Conservation (phyloP, 192 early-diverging fungal species). For the Obelidium mucronatum region DNA sequence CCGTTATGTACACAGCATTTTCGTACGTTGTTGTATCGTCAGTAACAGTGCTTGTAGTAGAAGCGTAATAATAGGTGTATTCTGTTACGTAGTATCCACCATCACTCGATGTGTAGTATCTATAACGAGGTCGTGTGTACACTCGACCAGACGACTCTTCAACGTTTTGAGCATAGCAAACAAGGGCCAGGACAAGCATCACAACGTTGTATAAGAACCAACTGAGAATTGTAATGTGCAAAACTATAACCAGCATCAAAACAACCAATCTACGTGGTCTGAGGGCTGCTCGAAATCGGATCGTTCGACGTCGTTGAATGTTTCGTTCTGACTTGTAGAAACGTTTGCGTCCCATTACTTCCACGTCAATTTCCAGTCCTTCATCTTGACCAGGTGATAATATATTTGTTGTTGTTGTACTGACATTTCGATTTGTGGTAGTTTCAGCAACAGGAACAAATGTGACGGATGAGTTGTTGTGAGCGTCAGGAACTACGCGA, state of each 20-base stretch:
- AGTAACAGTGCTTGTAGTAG: no score
- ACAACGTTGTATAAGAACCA: constrained; percentile 32
- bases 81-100: neutral
- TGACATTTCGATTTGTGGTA: no score
- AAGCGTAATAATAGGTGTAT: neutral
- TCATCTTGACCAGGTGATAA: neutral
- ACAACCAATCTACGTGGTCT: constrained; percentile 1
- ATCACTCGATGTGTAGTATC: neutral
- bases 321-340: constrained; percentile 5
- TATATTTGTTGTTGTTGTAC: neutral
- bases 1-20: constrained; percentile 11
- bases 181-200: neutral
- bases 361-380: neutral
- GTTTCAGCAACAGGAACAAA: neutral
- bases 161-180: constrained; percentile 13
- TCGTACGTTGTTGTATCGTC: neutral
- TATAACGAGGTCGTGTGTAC: neutral
- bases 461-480: constrained; percentile 13
- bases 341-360: neutral
- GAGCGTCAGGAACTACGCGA: constrained; percentile 15
- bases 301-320: neutral
- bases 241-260: neutral
- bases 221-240: constrained; percentile 7
- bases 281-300: constrained; percentile 4
- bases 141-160: neutral